phyloP scores from a whole-genome alignment of 305 asterid species.

The Fraxinus nigra region DNA sequence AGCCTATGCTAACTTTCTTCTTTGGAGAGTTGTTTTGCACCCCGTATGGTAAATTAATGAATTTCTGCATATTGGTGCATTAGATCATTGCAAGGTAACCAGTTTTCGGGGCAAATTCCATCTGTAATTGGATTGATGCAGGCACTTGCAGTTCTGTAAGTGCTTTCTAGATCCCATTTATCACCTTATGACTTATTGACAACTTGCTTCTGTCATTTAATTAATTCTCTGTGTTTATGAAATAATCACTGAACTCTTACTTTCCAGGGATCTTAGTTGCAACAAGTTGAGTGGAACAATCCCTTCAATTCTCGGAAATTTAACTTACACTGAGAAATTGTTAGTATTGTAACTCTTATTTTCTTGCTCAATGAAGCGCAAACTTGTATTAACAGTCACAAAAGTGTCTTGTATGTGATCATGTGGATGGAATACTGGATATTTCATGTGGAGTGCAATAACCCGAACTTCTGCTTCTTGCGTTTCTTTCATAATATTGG shows the following conservation, averaged over 20 bases:
- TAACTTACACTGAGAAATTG: conserved; percentile 54
- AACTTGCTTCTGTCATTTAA: background rate
- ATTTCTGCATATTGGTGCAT: background rate
- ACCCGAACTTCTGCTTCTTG: background rate
- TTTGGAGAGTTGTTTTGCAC: background rate
- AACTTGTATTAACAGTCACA: background rate
- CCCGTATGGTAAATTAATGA: background rate
- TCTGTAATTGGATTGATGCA: conserved; percentile 96
- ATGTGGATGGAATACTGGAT: background rate
- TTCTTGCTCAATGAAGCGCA: background rate
- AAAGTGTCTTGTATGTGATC: background rate
- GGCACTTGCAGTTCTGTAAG: conserved; percentile 98
- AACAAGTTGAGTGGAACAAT: conserved; percentile 46
- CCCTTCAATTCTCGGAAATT: conserved; percentile 53
- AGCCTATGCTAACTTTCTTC: conserved; percentile 12
- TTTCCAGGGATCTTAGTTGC: conserved; percentile 49
- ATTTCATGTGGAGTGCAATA: background rate
- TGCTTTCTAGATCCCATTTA: background rate
- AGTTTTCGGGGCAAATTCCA: conserved; percentile 72
- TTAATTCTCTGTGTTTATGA: background rate
- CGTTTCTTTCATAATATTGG: background rate
- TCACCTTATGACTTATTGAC: background rate
- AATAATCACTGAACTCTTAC: background rate
- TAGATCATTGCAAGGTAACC: conserved; percentile 88
- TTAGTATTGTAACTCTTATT: conserved; percentile 13